Conservation (phyloP, 768 basidiomycete genomes). For the Collybia nuda region DNA sequence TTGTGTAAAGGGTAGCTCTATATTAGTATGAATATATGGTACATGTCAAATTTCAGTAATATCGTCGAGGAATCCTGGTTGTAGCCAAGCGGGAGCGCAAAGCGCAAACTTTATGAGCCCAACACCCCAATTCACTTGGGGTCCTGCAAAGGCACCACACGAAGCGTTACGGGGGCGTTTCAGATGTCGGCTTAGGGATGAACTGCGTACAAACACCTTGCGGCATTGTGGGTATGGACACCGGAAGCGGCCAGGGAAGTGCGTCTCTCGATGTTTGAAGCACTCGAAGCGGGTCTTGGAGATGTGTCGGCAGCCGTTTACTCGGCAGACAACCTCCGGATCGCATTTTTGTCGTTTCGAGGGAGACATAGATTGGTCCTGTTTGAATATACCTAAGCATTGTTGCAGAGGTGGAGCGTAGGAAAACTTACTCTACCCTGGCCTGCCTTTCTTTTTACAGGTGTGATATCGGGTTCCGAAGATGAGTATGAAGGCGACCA, state of each 20-base stretch:
- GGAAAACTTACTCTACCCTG: constrained; percentile 1
- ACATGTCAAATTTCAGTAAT: constrained; percentile 2
- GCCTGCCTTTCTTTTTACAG: constrained; percentile 7
- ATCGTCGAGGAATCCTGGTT: constrained; percentile 16
- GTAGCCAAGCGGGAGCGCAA: constrained; percentile 13
- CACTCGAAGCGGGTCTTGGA: constrained; percentile 19
- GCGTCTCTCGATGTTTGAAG: constrained; percentile 22
- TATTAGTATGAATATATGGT: too few relatives aligned
- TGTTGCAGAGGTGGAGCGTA: neutral
- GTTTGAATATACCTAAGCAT: neutral
- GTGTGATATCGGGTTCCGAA: neutral
- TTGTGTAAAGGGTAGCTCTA: too few relatives aligned
- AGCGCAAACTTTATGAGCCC: constrained; percentile 15
- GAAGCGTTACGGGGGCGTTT: constrained; percentile 12
- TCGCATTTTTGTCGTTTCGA: constrained; percentile 14
- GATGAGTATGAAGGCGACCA: neutral
- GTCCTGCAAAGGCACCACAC: constrained; percentile 12
- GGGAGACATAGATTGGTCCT: neutral
- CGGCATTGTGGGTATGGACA: constrained; percentile 17
- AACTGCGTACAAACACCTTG: constrained; percentile 18
- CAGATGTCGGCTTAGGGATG: constrained; percentile 18
- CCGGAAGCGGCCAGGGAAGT: constrained; percentile 18
- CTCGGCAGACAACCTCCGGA: constrained; percentile 15
- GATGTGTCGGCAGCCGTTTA: constrained; percentile 17
- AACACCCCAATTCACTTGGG: constrained; percentile 12